These are phyloP conservation scores for Melastoma malabathricum DNA, from an alignment of 345 rosid genomes.

Conservation along the genomic window DNA sequence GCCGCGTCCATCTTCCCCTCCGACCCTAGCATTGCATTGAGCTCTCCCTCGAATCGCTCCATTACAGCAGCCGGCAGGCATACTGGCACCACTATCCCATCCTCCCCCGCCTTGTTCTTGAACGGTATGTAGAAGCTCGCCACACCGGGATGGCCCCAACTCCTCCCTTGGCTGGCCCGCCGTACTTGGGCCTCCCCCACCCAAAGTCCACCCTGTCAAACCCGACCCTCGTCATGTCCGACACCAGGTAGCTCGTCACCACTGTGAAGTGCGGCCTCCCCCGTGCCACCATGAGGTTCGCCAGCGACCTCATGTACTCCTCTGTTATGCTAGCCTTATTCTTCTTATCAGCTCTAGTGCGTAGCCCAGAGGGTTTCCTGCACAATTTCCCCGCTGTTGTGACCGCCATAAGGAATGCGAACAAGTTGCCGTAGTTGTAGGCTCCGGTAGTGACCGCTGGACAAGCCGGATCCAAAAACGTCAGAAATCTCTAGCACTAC, in stretches of 20 bases:
- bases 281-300: conserved; percentile 28
- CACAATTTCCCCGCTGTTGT: conserved; percentile 23
- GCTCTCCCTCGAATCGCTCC: conserved; percentile 28
- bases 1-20: background rate
- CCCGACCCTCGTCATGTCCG: conserved; percentile 28
- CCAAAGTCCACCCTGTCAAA: conserved; percentile 29
- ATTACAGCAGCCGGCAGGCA: conserved; percentile 32
- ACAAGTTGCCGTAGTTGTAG: conserved; percentile 42
- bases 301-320: conserved; percentile 41
- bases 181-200: conserved; percentile 43
- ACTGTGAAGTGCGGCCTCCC: conserved; percentile 29
- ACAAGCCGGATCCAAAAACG: too few relatives aligned
- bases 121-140: conserved; percentile 20
- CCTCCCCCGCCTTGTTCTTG: conserved; percentile 22
- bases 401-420: conserved; percentile 27
- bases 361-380: conserved; percentile 30
- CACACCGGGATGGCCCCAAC: conserved; percentile 25
- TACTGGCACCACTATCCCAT: conserved; percentile 28
- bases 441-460: too few relatives aligned
- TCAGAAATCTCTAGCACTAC: too few relatives aligned
- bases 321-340: conserved; percentile 33
- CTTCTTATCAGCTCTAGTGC: conserved; percentile 30
- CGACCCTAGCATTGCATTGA: conserved; percentile 17
- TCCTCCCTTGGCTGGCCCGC: conserved; percentile 30
- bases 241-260: conserved; percentile 17